These are phyloP conservation scores for Phytophthora uliginosa DNA, from an alignment of 352 stramenopile species.

Conservation along the genomic window DNA sequence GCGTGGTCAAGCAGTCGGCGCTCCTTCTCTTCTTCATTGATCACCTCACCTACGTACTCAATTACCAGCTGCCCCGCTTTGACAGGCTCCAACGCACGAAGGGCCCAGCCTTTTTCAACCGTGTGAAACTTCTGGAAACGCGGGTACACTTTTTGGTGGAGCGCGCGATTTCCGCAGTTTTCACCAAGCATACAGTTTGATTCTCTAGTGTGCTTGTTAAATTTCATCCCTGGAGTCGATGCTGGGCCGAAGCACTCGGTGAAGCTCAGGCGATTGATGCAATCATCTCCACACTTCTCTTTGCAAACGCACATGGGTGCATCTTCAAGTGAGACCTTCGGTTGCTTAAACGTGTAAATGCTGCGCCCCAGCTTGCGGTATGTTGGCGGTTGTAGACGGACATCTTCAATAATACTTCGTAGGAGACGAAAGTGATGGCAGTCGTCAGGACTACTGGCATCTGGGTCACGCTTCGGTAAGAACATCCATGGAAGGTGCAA, in stretches of 20 bases:
- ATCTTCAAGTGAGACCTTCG: slow-evolving; percentile 81
- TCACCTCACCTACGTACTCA: slow-evolving; percentile 97
- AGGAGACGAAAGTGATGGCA: slow-evolving; percentile 87
- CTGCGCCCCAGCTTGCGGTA: slow-evolving; percentile 83
- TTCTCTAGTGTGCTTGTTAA: slow-evolving; percentile 78
- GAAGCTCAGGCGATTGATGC: slow-evolving; percentile 94
- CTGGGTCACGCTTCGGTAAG: slow-evolving; percentile 72
- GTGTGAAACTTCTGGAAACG: slow-evolving; percentile 82
- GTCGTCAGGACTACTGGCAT: slow-evolving; percentile 54
- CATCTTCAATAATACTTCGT: slow-evolving; percentile 73
- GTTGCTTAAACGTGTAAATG: slow-evolving; percentile 91
- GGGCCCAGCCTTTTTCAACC: slow-evolving; percentile 93
- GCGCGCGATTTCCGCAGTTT: slow-evolving; percentile 92
- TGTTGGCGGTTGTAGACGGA: slow-evolving; percentile 77
- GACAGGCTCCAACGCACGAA: slow-evolving; percentile 83
- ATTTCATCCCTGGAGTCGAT: slow-evolving; percentile 63
- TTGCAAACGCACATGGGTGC: slow-evolving; percentile 85
- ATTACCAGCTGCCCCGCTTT: slow-evolving; percentile 92
- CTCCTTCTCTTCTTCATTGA: slow-evolving; percentile 94
- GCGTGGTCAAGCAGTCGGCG: slow-evolving; percentile 87
- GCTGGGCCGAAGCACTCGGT: slow-evolving; percentile 93
- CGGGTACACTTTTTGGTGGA: slow-evolving; percentile 88
- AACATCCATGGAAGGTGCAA: slow-evolving; percentile 86
- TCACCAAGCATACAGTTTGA: slow-evolving; percentile 94
- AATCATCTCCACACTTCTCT: slow-evolving; percentile 90